A percentile compares a stretch with the other conserved stretches of the same genome.
Conservation (phyloP, 2,329 filamentous ascomycete species). For the Rutstroemia sp. region DNA sequence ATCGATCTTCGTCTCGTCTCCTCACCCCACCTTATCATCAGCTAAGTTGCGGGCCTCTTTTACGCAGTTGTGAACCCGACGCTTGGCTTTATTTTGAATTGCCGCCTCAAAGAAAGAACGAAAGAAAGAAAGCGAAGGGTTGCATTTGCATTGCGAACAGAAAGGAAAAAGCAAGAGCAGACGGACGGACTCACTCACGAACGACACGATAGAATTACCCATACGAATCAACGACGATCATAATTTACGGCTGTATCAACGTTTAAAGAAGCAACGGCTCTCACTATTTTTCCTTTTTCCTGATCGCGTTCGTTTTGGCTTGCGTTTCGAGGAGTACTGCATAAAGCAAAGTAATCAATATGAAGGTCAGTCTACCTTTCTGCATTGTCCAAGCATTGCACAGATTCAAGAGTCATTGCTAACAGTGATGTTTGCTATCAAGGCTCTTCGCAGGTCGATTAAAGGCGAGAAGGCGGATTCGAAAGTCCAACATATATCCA, state of each 20-base stretch:
- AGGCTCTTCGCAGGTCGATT: conserved; percentile 60
- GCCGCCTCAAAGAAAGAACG: neutral
- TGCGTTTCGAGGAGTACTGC: conserved; percentile 9
- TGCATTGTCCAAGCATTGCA: neutral
- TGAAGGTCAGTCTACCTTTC: conserved; percentile 21
- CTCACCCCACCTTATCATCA: conserved; percentile 3
- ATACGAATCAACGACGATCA: conserved; percentile 1
- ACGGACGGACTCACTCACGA: neutral
- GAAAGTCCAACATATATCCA: conserved; percentile 55
- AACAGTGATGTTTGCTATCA: conserved; percentile 20
- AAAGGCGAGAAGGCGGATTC: conserved; percentile 58
- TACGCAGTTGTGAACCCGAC: conserved; percentile 3
- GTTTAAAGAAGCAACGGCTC: neutral
- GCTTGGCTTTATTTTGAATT: neutral
- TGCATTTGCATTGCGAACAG: conserved; percentile 2
- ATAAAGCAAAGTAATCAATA: conserved; percentile 21
- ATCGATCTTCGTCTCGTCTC: no score
- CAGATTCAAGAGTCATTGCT: conserved; percentile 12
- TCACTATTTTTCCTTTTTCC: conserved; percentile 6
- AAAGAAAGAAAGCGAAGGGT: neutral
- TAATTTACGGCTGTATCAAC: neutral
- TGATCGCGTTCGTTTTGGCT: conserved; percentile 11
- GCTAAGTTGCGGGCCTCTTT: neutral
- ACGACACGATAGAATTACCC: neutral
- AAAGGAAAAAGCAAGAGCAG: conserved; percentile 2